A percentile compares a stretch with the other conserved stretches of the same genome.
Conservation (phyloP, 352 stramenopile genomes). For the Phytophthora idaei region DNA sequence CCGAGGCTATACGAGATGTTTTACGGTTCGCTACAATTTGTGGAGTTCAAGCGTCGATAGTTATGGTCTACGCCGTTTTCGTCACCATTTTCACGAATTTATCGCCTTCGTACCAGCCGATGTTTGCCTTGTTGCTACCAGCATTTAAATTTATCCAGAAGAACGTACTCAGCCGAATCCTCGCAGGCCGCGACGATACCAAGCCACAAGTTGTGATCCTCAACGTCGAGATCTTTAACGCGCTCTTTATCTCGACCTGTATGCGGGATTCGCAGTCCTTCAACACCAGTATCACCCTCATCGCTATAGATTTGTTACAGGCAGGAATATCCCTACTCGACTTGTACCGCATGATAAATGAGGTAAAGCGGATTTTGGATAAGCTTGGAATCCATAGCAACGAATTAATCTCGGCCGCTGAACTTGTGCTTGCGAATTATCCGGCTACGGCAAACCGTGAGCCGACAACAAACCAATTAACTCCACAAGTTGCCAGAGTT, state of each 20-base stretch:
- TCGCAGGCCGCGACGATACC: slow-evolving; percentile 17
- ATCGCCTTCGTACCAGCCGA: slow-evolving; percentile 25
- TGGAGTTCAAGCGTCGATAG: slow-evolving; percentile 13
- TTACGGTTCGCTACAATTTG: slow-evolving; percentile 19
- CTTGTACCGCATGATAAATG: slow-evolving; percentile 22
- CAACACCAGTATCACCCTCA: slow-evolving; percentile 24
- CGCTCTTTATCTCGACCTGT: slow-evolving; percentile 33
- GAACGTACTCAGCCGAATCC: slow-evolving; percentile 34
- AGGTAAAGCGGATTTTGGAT: slow-evolving; percentile 6
- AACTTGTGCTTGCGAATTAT: slow-evolving; percentile 4
- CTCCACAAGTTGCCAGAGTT: neutral
- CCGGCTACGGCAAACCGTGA: neutral
- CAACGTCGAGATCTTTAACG: slow-evolving; percentile 36
- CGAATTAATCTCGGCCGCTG: slow-evolving; percentile 8
- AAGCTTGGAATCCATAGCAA: slow-evolving; percentile 17
- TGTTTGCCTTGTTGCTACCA: slow-evolving; percentile 43
- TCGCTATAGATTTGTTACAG: slow-evolving; percentile 25
- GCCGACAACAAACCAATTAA: neutral
- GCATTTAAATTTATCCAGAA: slow-evolving; percentile 46
- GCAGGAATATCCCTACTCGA: slow-evolving; percentile 20
- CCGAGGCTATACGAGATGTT: slow-evolving; percentile 18
- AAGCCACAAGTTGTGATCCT: slow-evolving; percentile 34
- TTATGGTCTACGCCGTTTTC: slow-evolving; percentile 21
- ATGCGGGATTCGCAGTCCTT: slow-evolving; percentile 28
- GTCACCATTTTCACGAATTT: slow-evolving; percentile 20